Conservation (phyloP, 2,329 filamentous ascomycete species). For the Thielaviopsis punctulata region DNA sequence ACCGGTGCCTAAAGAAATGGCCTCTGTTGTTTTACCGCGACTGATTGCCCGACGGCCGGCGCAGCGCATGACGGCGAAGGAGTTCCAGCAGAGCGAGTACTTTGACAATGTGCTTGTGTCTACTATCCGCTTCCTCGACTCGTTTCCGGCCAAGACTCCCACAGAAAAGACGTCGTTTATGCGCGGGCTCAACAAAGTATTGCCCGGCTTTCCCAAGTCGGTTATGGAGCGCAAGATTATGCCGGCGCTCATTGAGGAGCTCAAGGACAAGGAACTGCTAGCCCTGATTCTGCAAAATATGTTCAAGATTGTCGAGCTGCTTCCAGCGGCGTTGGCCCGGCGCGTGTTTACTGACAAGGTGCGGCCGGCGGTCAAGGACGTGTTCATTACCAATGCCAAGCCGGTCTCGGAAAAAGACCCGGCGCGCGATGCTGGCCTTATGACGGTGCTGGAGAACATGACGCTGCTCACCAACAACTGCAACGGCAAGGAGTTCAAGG, state of each 20-base stretch:
- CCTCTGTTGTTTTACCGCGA: conserved; percentile 58
- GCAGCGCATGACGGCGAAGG: conserved; percentile 69
- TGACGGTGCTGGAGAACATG: conserved; percentile 80
- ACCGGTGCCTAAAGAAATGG: conserved; percentile 63
- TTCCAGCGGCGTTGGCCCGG: conserved; percentile 48
- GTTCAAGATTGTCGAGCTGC: conserved; percentile 69
- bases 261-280: conserved; percentile 78
- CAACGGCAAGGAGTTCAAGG: conserved; percentile 84
- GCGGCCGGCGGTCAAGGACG: conserved; percentile 66
- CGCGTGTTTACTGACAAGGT: conserved; percentile 72
- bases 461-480: conserved; percentile 60
- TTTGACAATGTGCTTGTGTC: conserved; percentile 96
- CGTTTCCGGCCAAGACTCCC: conserved; percentile 76
- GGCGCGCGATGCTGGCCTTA: conserved; percentile 71
- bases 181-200: conserved; percentile 68
- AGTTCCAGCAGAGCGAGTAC: conserved; percentile 89
- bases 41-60: conserved; percentile 78
- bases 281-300: conserved; percentile 78
- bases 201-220: conserved; percentile 81
- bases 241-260: conserved; percentile 75
- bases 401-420: conserved; percentile 51
- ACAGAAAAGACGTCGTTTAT: conserved; percentile 86
- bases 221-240: conserved; percentile 92
- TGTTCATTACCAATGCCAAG: conserved; percentile 50
- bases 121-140: conserved; percentile 86